Evolutionary conservation across 1,139 yeast genomes (phyloP).

Genomic region (Pneumocystis murina): DNA sequence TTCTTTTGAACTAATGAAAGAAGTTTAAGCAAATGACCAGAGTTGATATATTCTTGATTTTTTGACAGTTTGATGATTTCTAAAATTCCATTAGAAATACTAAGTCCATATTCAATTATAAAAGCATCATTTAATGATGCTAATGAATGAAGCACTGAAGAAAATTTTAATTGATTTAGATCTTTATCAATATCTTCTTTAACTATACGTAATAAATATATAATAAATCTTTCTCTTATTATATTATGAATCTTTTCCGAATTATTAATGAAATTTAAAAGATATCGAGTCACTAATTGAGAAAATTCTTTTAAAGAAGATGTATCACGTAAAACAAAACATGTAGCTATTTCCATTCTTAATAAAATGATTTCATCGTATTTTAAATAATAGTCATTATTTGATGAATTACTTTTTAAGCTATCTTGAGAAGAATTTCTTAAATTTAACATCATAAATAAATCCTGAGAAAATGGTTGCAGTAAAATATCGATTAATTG

Average conservation of each 20-base stretch:
- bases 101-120: not conserved
- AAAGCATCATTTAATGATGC: not conserved
- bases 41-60: not conserved
- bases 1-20: not conserved
- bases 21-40: not conserved
- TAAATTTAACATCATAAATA: not conserved
- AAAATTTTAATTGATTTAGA: not conserved
- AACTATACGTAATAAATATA: not conserved
- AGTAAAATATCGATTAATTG: constrained; percentile 14
- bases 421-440: not conserved
- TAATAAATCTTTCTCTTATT: not conserved
- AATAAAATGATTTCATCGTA: constrained; percentile 9
- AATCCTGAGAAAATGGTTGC: constrained; percentile 6
- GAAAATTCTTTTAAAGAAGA: not conserved
- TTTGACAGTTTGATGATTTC: not conserved
- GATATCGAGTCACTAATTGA: not conserved
- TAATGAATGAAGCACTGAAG: not conserved
- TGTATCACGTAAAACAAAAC: not conserved
- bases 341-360: not conserved
- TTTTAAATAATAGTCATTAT: not conserved
- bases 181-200: not conserved
- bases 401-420: not conserved
- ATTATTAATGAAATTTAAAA: not conserved
- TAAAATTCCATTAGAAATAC: not conserved
- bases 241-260: not conserved